Evolutionary conservation across 2,329 filamentous ascomycete species (phyloP).

Genomic region (Fusarium sp.): DNA sequence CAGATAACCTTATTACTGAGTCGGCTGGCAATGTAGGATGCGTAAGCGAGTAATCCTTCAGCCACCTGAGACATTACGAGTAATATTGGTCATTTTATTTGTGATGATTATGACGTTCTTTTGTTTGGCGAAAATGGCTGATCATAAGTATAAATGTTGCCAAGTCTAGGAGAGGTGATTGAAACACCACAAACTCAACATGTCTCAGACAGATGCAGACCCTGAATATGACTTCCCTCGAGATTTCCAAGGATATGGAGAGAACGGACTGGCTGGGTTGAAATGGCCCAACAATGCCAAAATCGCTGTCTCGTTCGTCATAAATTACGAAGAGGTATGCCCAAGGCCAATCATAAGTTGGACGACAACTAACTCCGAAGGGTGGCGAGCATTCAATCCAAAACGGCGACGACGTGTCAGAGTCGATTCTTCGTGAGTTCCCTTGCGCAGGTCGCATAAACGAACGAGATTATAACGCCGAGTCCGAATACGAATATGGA

Average conservation of each 20-base stretch:
- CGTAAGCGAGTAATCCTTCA: neutral
- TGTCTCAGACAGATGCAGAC: neutral
- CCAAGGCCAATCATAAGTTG: too few relatives aligned
- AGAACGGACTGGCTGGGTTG: neutral
- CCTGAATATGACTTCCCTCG: neutral
- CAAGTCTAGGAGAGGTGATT: neutral
- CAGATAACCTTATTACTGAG: neutral
- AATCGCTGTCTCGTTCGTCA: conserved; percentile 8
- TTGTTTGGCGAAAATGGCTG: neutral
- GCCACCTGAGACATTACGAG: neutral
- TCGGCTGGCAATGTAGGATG: neutral
- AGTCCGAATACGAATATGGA: conserved; percentile 23
- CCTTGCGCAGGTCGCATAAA: neutral
- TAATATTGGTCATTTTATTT: neutral
- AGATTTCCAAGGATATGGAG: conserved; percentile 14
- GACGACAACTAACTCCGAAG: neutral
- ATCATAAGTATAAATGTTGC: neutral
- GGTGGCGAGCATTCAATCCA: conserved; percentile 7
- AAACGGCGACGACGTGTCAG: conserved; percentile 2
- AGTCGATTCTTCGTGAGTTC: conserved; percentile 1
- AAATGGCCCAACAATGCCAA: conserved; percentile 13
- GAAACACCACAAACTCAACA: neutral
- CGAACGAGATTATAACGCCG: conserved; percentile 4
- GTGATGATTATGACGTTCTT: neutral
- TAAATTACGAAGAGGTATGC: conserved; percentile 14